Evolutionary conservation across 176 grass and related monocot genomes (phyloP), one percentile per base, ranked within the genome.

Genomic region (Triticum dicoccoides): DNA sequence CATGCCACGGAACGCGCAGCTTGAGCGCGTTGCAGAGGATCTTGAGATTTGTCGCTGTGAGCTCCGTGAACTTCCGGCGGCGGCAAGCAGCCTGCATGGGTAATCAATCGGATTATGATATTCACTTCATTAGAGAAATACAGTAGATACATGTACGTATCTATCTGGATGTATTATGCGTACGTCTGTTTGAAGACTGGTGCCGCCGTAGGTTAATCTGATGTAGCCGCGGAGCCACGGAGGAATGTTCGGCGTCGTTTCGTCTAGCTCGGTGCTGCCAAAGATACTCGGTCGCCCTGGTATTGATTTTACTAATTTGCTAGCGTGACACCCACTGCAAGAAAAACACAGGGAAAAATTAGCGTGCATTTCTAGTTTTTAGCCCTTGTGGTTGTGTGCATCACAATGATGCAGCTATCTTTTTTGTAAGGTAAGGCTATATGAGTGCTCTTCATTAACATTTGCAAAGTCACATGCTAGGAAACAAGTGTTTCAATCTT

Each of bases 11-110:
- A 8, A 91, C 87, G 30, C 82, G 72, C 78, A 24, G 61, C 85
- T 96, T 85, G 5, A 96, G 84, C 3, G 61, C 84, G 79, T 72
- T 18, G 79, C 94, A 88, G 25, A 96, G 52, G 12, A 70, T 32
- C 92, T 86, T 96, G 37, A 96, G 78, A 32, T 96, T 96, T 78
- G 91, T 82, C 18, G 94, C 89, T 4, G 69, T 96, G 44, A 96
- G 85, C 89, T 93, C 91, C 85, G 89, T 92, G 87, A 93, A 96
- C 87, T 70, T 93, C 0, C 82, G 74, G 9, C 8, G 85, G 12
- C 37, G 20, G 37, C 81, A 11, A n/a, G 77, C 24, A 10, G 51
- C 56, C 51, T 56, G 51, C 51, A 56, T 56, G 42, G 42, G 42
- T 44, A 44, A 11, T 44, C 13, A 5, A 51, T 51, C 47, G 13